These are phyloP conservation scores for Russula vinacea DNA, from an alignment of 768 basidiomycete species.

Conservation along the genomic window DNA sequence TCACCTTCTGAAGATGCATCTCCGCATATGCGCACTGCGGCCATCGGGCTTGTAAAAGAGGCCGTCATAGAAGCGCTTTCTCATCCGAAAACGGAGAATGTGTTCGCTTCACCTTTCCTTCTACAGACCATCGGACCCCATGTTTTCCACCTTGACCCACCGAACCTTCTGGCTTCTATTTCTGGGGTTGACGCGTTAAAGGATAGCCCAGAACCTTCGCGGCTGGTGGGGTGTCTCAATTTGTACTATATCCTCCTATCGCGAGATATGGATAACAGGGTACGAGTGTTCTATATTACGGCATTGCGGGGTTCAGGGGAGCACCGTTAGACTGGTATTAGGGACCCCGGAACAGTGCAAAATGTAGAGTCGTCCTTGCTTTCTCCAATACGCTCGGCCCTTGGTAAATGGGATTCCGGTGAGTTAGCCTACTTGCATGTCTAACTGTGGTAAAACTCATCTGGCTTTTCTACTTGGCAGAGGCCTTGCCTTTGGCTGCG, in stretches of 20 bases:
- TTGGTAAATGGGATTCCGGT: constrained; percentile 17
- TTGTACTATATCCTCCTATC: constrained; percentile 64
- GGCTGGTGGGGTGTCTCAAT: constrained; percentile 63
- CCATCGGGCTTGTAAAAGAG: constrained; percentile 68
- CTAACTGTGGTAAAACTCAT: background rate
- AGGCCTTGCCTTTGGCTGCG: constrained; percentile 22
- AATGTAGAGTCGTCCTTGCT: constrained; percentile 17
- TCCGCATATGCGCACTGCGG: constrained; percentile 67
- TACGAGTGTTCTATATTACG: constrained; percentile 33
- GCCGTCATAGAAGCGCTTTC: constrained; percentile 53
- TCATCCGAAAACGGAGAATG: constrained; percentile 35
- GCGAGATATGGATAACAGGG: constrained; percentile 57
- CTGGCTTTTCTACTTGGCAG: constrained; percentile 30
- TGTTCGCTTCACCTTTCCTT: constrained; percentile 56
- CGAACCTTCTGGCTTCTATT: constrained; percentile 44
- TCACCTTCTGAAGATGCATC: constrained; percentile 45
- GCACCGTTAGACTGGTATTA: constrained; percentile 35
- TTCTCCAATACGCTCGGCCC: constrained; percentile 20
- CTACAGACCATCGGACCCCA: constrained; percentile 57
- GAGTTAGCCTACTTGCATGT: constrained; percentile 14
- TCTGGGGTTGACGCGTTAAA: constrained; percentile 41
- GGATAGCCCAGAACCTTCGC: constrained; percentile 53
- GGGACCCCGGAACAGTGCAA: constrained; percentile 27
- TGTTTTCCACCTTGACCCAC: constrained; percentile 55
- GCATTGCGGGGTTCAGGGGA: background rate